phyloP scores from a whole-genome alignment of 257 asterid species.

The Solanum virginianum region DNA sequence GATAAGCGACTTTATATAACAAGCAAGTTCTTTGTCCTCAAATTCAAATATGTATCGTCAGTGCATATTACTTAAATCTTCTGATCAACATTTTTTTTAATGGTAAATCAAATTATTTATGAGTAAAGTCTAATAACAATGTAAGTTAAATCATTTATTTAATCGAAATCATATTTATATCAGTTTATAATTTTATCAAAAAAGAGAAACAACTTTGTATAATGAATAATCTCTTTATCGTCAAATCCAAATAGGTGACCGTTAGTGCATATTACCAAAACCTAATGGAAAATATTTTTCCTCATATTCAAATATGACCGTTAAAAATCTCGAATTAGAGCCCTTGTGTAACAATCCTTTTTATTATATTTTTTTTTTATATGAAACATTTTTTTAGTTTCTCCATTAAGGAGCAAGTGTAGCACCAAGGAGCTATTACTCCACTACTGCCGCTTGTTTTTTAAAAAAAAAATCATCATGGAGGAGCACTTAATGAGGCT shows the following conservation, averaged over 20 bases:
- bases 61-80: neutral
- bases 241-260: neutral
- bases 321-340: neutral
- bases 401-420: too few species aligned
- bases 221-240: neutral
- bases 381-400: too few species aligned
- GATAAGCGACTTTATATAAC: too few species aligned
- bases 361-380: too few species aligned
- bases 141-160: neutral
- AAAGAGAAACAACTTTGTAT: neutral
- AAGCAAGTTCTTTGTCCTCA: too few species aligned
- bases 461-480: too few species aligned
- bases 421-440: too few species aligned
- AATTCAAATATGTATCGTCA: neutral
- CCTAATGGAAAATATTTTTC: neutral
- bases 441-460: too few species aligned
- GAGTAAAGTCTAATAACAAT: too few species aligned
- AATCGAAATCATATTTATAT: neutral
- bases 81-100: neutral
- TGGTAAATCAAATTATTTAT: neutral
- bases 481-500: too few species aligned
- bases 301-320: neutral
- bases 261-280: neutral
- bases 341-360: too few species aligned
- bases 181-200: neutral